A percentile compares a stretch with the other conserved stretches of the same genome.
phyloP scores from a whole-genome alignment of 148 eudicot species.

The Polygonum aviculare region DNA sequence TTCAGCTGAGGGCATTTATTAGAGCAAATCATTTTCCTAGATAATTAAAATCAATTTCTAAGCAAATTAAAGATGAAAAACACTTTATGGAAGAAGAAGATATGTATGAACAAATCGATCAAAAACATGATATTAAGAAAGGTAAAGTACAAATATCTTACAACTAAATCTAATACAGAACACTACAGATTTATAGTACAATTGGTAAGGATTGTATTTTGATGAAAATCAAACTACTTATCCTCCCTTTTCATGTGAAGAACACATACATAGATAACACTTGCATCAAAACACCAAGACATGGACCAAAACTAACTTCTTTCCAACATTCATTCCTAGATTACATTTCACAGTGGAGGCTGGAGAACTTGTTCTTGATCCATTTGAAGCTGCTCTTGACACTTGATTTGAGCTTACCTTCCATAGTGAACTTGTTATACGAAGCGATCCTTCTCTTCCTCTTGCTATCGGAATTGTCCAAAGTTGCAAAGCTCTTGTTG shows the following conservation, averaged over 20 bases:
- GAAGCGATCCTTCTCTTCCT: conserved; percentile 74
- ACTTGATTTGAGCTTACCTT: conserved; percentile 52
- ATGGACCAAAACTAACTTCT: neutral
- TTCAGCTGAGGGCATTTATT: too few relatives aligned
- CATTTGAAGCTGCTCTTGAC: conserved; percentile 59
- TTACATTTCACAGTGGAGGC: neutral
- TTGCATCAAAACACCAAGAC: neutral
- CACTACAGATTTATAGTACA: neutral
- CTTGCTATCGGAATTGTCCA: conserved; percentile 37
- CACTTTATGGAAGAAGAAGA: neutral
- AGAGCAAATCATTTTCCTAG: too few relatives aligned
- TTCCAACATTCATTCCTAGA: neutral
- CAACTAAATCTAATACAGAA: neutral
- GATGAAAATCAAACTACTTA: too few relatives aligned
- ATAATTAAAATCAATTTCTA: too few relatives aligned
- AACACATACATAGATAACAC: neutral
- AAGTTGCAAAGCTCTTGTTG: conserved; percentile 14
- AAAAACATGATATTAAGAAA: neutral
- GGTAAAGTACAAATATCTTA: neutral
- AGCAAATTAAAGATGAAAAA: neutral
- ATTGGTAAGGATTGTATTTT: neutral
- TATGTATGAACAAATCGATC: neutral
- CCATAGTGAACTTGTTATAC: conserved; percentile 53
- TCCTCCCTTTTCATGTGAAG: neutral
- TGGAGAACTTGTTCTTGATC: conserved; percentile 52